Evolutionary conservation across 805 yeast genomes (phyloP), one percentile per base, ranked within the genome.

Genomic region (Tetrapisispora fleetii): DNA sequence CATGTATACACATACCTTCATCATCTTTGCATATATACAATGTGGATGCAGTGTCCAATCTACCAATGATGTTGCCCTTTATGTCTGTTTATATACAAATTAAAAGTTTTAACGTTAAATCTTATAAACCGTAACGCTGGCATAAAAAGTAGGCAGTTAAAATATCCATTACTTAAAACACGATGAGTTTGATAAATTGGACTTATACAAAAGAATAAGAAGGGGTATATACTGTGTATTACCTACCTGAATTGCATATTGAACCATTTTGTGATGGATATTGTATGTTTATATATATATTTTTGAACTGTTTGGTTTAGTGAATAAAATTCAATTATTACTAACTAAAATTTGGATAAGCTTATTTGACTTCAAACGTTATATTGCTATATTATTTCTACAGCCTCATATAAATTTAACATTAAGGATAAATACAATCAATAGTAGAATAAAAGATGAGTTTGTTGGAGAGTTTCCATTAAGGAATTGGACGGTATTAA

Each of bases 401-500:
- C 16, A 43, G 45, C 59, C 57, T n/a, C 41, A 53, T 19, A 82
- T 84, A 37, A 80, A 85, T 68, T 78, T 95, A 71, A 84, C 85
- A 18, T 76, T 89, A 51, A 81, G 95, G 68, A 78, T 90, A 58
- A 83, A 85, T 48, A 89, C 96, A 24, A 80, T 78, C 52, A 96
- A 90, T 69, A 80, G 78, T 57, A 75, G 88, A 54, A 71, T 85
- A 52, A 78, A 79, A 36, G 41, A 22, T 7, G 36, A 37, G 14
- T 35, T 19, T 24, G 85, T 81, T 56, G 86, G 83, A 62, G 87
- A 83, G 5, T 84, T 83, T 62, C 98, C 99, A 14, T 78, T 88
- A 79, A 81, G 98, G 59, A 78, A 79, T 64, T 93, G 99, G 99
- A 74, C 82, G 37, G 79, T 91, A 49, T 79, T 81, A 62, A 74